These are phyloP conservation scores for Poronia punctata DNA, from an alignment of 495 filamentous ascomycete species.

Conservation along the genomic window DNA sequence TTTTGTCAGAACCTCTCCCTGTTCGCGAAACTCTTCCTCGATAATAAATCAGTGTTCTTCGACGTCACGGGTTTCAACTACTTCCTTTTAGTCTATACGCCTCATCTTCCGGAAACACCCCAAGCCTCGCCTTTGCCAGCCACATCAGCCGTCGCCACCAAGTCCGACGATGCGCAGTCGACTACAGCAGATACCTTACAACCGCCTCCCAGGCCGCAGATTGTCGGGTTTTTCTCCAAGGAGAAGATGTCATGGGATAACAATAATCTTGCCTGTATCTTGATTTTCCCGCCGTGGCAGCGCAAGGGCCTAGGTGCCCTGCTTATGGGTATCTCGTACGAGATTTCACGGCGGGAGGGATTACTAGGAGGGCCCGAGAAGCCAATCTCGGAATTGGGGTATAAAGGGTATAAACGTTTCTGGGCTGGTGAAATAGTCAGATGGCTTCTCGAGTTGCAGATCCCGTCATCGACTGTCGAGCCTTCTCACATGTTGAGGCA, in stretches of 20 bases:
- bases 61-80: slow-evolving; percentile 93
- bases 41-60: slow-evolving; percentile 98
- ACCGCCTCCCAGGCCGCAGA: slow-evolving; percentile 33
- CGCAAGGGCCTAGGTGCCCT: slow-evolving; percentile 79
- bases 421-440: slow-evolving; percentile 78
- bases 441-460: slow-evolving; percentile 46
- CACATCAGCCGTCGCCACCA: background rate
- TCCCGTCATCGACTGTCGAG: background rate
- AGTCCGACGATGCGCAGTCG: background rate
- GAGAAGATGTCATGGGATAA: slow-evolving; percentile 99
- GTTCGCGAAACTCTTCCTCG: slow-evolving; percentile 95
- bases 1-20: slow-evolving; percentile 94
- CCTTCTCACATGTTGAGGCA: background rate
- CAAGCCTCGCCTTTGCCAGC: slow-evolving; percentile 5
- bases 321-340: slow-evolving; percentile 89
- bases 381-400: slow-evolving; percentile 77
- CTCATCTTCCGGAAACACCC: slow-evolving; percentile 29
- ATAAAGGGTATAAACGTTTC: slow-evolving; percentile 70
- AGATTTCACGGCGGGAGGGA: slow-evolving; percentile 77
- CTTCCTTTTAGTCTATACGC: slow-evolving; percentile 72
- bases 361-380: slow-evolving; percentile 90
- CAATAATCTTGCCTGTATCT: slow-evolving; percentile 95
- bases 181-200: background rate
- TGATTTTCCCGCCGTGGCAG: slow-evolving; percentile 95
- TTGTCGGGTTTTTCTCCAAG: slow-evolving; percentile 95